Evolutionary conservation across 2,329 filamentous ascomycete genomes (phyloP), one percentile per base, ranked within the genome.

Genomic region (Ophiostoma tasmaniense): DNA sequence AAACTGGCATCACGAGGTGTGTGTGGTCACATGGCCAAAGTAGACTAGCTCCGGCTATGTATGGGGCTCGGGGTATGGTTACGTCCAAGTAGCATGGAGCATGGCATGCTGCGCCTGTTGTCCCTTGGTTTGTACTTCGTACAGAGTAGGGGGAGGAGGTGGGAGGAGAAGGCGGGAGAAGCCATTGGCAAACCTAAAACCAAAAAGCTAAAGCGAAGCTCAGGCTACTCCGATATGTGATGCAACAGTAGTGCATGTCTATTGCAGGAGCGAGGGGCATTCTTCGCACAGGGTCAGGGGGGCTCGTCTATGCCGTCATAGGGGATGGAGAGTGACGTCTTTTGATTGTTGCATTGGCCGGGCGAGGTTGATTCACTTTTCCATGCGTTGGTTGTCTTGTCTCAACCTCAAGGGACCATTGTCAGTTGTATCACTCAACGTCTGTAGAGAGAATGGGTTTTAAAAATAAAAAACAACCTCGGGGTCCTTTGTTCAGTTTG

Each of bases 21-120:
- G 59, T 33, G 30, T 37, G 61, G 61, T 25, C 61, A 64, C 59
- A 62, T 62, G 61, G 61, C 61, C 61, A 22, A 64, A 39, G 30
- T 20, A 37, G 33, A 64, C 30, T 64, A 64, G 61, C 61, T 22
- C 8, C 61, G 61, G 61, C 61, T 64, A 64, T 37, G 33, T 64
- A 37, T 64, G 61, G 61, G 33, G 61, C 61, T 37, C 61, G 33
- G 61, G 33, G 61, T 5, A 22, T 64, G 17, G 28, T 33, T 62
- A 62, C 59, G 14, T 35, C 3, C 33, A n/a, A n/a, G n/a, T n/a
- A n/a, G n/a, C 11, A 30, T 17, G 55, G 33, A 61, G 55, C 55
- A 30, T 61, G 55, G 28, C 28, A 33, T 20, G 59, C 59, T 64
- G 61, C 61, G 61, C 61, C 59, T 52, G n/a, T n/a, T n/a, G n/a